phyloP scores from a whole-genome alignment of 2,329 filamentous ascomycete species.

The Aspergillus aculeatus region DNA sequence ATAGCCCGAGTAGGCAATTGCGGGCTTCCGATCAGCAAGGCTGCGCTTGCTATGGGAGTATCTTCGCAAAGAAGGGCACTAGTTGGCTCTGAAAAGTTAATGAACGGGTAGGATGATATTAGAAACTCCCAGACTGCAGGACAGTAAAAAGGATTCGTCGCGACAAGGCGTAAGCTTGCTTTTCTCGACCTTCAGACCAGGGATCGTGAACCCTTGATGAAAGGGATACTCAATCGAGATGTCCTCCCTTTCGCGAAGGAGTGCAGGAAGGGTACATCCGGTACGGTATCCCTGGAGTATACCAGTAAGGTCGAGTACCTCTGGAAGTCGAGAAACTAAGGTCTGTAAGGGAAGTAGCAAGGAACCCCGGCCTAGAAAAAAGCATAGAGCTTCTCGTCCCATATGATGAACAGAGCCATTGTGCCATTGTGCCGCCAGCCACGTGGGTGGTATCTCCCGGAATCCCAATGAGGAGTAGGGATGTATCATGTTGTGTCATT shows the following conservation, averaged over 20 bases:
- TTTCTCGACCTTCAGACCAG: background rate
- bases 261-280: background rate
- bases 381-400: too few species aligned
- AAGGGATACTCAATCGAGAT: background rate
- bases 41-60: background rate
- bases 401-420: background rate
- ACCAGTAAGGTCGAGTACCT: background rate
- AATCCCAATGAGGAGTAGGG: background rate
- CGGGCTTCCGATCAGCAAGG: background rate
- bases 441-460: conserved; percentile 3
- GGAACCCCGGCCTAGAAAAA: background rate
- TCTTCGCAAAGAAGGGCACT: background rate
- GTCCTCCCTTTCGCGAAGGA: background rate
- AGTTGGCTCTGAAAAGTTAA: background rate
- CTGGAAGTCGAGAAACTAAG: background rate
- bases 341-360: background rate
- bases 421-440: background rate
- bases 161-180: background rate
- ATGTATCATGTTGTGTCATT: background rate
- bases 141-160: background rate
- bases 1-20: background rate
- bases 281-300: background rate
- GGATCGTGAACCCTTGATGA: background rate
- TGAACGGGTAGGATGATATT: too few species aligned
- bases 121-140: too few species aligned